Percentiles rank a stretch among this genome's conserved stretches.
Conservation (phyloP, 1,284 basidiomycete species). For the Marasmius oreades region DNA sequence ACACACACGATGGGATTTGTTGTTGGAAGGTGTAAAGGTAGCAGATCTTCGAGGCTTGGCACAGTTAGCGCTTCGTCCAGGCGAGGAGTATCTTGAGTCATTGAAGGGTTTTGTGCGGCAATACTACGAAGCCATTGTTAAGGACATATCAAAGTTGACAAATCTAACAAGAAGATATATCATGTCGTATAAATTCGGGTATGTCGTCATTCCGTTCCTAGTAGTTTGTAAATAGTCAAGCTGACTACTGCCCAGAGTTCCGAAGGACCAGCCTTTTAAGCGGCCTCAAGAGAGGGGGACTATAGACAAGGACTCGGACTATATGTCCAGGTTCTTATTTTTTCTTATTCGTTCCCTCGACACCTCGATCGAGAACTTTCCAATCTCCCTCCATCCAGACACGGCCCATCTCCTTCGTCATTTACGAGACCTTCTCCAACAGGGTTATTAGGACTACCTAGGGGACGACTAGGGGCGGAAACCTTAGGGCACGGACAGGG, state of each 20-base stretch:
- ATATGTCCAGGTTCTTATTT: background rate
- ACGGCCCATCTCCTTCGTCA: background rate
- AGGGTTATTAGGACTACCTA: too few relatives aligned
- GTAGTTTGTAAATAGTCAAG: background rate
- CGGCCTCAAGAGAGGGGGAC: constrained; percentile 4
- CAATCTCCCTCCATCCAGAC: constrained; percentile 6
- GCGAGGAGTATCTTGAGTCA: background rate
- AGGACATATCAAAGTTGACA: background rate
- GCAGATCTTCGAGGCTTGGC: background rate
- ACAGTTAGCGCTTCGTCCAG: background rate
- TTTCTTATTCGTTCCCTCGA: constrained; percentile 1
- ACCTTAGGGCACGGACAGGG: too few relatives aligned
- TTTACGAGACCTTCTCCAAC: background rate
- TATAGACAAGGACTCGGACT: background rate
- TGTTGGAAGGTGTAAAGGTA: background rate
- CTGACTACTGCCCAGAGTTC: background rate
- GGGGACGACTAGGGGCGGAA: too few relatives aligned
- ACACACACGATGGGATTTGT: background rate
- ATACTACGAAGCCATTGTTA: background rate
- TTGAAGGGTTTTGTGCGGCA: background rate
- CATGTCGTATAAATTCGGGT: background rate
- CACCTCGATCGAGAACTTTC: background rate
- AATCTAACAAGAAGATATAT: background rate
- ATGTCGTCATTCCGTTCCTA: background rate
- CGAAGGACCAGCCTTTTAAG: constrained; percentile 1